Evolutionary conservation across 352 stramenopile species (phyloP).

Genomic region (Vaucheria bursata): DNA sequence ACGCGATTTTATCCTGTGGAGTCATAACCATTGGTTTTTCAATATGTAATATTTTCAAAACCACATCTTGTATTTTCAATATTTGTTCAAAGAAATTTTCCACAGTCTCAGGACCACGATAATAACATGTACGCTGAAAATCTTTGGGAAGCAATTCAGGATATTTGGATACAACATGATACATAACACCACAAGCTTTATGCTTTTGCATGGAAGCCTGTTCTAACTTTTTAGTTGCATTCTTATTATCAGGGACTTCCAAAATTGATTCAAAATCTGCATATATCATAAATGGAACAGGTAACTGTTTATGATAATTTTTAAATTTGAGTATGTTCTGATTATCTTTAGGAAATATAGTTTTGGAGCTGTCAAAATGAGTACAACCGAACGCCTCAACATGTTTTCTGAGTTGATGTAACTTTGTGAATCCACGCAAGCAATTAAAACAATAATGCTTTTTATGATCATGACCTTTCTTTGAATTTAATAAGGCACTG

Average conservation of each 20-base stretch:
- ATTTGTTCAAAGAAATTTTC: background rate
- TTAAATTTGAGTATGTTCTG: background rate
- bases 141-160: background rate
- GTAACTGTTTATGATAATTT: background rate
- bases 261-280: background rate
- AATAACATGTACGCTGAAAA: background rate
- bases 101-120: background rate
- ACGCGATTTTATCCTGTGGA: background rate
- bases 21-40: background rate
- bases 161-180: background rate
- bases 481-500: background rate
- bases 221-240: background rate
- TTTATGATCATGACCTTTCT: background rate
- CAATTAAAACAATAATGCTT: background rate
- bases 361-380: background rate
- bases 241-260: background rate
- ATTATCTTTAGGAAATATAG: background rate
- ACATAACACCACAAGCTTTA: background rate
- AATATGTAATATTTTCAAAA: background rate
- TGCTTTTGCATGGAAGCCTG: background rate
- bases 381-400: background rate
- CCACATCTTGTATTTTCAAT: background rate
- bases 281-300: background rate
- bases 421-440: background rate
- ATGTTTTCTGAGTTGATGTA: background rate